Evolutionary conservation across 805 yeast genomes (phyloP), one percentile per base, ranked within the genome.

Genomic region (Saccharomycopsis sp.): DNA sequence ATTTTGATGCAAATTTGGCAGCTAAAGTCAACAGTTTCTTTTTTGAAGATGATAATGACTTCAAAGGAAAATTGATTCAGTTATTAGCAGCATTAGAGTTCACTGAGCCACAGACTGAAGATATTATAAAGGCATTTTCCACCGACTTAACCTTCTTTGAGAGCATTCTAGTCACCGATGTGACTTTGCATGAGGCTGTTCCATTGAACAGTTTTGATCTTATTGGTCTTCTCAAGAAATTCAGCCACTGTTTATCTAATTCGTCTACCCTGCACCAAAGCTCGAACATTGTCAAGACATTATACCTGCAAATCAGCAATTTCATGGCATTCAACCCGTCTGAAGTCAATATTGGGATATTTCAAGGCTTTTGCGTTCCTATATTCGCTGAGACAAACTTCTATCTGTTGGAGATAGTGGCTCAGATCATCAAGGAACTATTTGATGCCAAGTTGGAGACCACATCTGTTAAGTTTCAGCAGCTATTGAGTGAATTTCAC

Each of bases 171-270:
- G 24, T 47, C 22, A 49, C 29, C 14, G 17, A 50, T 3, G 15
- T 54, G 3, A 47, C 22, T 2, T 24, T 35, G 8, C 47, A 52
- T 20, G 47, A 58, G 53, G 58, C 53, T 23, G 54, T 52, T 29
- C 24, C 55, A 17, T 47, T 58, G 3, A 55, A 57, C 12, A 44
- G 52, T 53, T 20, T 58, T 55, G 61, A 58, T 38, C 50, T 58
- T 7, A 19, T 44, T 17, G 61, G 61, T 7, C n/a, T 53, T 5
- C 50, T 58, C 2, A 44, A 7, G 22, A 44, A 44, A 44, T 44
- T 44, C 12, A 44, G 22, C 7, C 12, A 44, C 19, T 17, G 49
- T 44, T 44, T 44, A 17, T 5, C 3, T 5, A 44, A 44, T 12
- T 7, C 7, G 19, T 17, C 19, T 17, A 29, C 12, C 9, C 9